Evolutionary conservation across 2,329 filamentous ascomycete species (phyloP).

Genomic region (Celoporthe dispersa): DNA sequence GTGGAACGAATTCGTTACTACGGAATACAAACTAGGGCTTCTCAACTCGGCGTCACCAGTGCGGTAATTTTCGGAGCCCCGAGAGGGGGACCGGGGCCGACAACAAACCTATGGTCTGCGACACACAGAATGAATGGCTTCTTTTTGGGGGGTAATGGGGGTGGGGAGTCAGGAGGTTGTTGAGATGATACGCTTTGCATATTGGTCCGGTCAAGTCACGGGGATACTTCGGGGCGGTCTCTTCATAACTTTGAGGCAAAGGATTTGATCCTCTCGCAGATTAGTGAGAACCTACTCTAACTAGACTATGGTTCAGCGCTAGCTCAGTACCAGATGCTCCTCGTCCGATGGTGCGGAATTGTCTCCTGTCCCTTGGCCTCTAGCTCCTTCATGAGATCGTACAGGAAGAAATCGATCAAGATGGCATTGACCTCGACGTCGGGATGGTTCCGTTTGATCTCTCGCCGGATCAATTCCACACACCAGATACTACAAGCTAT

Average conservation of each 20-base stretch:
- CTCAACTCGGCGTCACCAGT: neutral
- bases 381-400: slow-evolving; percentile 88
- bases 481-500: slow-evolving; percentile 92
- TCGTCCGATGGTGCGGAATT: slow-evolving; percentile 84
- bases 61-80: neutral
- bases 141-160: neutral
- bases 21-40: neutral
- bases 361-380: slow-evolving; percentile 66
- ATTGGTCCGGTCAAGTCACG: neutral
- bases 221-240: neutral
- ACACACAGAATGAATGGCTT: neutral
- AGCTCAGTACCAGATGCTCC: slow-evolving; percentile 91
- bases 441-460: slow-evolving; percentile 77
- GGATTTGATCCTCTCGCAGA: neutral
- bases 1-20: neutral
- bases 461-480: slow-evolving; percentile 82
- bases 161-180: slow-evolving; percentile 17
- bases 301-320: slow-evolving; percentile 10
- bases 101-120: neutral
- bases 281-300: neutral
- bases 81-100: neutral
- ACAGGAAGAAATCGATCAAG: slow-evolving; percentile 95
- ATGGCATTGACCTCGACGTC: slow-evolving; percentile 80
- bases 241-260: slow-evolving; percentile 13
- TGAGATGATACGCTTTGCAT: slow-evolving; percentile 10